Evolutionary conservation across 2,329 filamentous ascomycete genomes (phyloP), one percentile per base, ranked within the genome.

Genomic region (Sclerotinia trifoliorum): DNA sequence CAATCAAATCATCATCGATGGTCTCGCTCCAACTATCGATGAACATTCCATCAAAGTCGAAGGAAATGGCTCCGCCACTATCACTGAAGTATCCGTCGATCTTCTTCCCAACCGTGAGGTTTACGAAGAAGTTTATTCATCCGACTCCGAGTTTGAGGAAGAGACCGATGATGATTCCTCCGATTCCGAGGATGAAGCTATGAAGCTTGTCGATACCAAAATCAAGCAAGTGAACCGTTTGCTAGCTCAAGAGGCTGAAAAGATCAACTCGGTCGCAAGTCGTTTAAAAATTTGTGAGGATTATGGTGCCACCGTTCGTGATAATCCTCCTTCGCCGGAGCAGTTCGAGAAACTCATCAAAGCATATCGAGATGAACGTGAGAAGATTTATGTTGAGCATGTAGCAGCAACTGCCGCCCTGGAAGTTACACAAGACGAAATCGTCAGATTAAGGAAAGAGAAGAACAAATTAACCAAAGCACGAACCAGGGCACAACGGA

Each of bases 61-160:
- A 72, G 85, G 86, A 57, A 82, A 81, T 64, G 85, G 85, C n/a
- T 75, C 81, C 0, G 86, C 85, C 11, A 83, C 83, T 63, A 86
- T 89, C 73, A 85, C 83, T 15, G 87, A 91, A 73, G 88, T 90
- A 70, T 82, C 84, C 13, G 83, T 89, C 52, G 83, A 88, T 69
- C 79, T 85, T 8, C 78, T 88, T 13, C 82, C 80, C 6, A 83
- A 83, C 60, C 82, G 82, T 66, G 82, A 83, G 39, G 75, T 80
- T 49, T 77, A 85, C 17, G 77, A 77, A 54, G 77, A 78, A 49
- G 77, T 80, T 26, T 79, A 79, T 10, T 77, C 75, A 2, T 73
- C 70, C 3, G 77, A 75, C 3, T 78, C 78, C 19, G 78, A 80
- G 32, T 74, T 77, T 19, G 76, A 75, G 11, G 71, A 75, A 19